phyloP scores from a whole-genome alignment of 2,329 filamentous ascomycete genomes.

The Triangularia verruculosa region DNA sequence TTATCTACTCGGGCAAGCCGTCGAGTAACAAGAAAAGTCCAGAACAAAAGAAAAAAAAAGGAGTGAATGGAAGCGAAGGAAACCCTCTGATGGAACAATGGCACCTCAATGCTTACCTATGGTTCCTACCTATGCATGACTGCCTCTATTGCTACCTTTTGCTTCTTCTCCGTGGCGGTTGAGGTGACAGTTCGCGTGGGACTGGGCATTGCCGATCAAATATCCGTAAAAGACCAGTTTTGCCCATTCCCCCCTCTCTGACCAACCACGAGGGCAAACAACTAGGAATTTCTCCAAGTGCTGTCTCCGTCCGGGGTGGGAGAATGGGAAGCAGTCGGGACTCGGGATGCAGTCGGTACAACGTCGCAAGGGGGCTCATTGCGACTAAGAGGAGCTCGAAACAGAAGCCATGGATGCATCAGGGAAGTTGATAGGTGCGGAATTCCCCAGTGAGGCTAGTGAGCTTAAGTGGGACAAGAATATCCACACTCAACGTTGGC shows the following conservation, averaged over 20 bases:
- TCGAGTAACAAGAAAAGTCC: not conserved
- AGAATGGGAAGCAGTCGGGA: not conserved
- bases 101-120: not conserved
- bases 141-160: not conserved
- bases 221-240: not conserved
- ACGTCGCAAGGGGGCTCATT: not conserved
- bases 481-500: not conserved
- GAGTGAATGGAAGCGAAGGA: not conserved
- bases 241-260: not conserved
- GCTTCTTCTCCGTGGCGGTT: not conserved
- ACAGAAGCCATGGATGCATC: not conserved
- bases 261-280: not conserved
- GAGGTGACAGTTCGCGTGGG: not conserved
- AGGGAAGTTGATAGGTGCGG: not conserved
- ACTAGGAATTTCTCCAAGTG: not conserved
- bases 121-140: not conserved
- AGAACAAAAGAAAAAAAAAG: not conserved
- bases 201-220: not conserved
- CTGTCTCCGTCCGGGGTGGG: not conserved
- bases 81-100: not conserved
- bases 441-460: not conserved
- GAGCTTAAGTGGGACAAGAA: not conserved
- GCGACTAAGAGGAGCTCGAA: not conserved
- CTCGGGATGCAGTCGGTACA: not conserved
- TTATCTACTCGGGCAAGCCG: not conserved